Conservation (phyloP, 495 filamentous ascomycete genomes). For the Amniculicola lignicola region DNA sequence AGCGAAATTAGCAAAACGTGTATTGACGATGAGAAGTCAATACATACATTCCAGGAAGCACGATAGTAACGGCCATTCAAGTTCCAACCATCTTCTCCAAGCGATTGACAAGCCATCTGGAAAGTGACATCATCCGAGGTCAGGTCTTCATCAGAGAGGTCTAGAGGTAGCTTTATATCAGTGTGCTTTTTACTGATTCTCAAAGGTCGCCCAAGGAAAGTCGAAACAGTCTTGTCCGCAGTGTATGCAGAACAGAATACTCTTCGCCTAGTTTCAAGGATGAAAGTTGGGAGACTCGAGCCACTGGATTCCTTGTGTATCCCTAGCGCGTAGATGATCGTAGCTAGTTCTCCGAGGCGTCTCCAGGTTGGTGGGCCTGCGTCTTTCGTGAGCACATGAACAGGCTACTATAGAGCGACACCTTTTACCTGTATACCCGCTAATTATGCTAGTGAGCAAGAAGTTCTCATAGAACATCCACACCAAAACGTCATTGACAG, state of each 20-base stretch:
- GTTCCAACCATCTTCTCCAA: constrained; percentile 25
- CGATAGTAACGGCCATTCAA: not conserved
- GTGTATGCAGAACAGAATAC: constrained; percentile 10
- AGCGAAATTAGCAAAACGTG: too few species aligned
- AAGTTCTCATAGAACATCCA: constrained; percentile 24
- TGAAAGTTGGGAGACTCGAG: constrained; percentile 7
- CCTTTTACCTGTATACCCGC: constrained; percentile 15
- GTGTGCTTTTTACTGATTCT: constrained; percentile 18
- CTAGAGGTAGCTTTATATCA: constrained; percentile 20
- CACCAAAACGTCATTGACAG: constrained; percentile 19
- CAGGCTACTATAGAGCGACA: not conserved
- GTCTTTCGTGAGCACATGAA: not conserved
- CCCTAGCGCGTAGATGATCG: constrained; percentile 23
- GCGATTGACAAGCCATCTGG: not conserved
- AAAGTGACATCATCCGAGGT: not conserved
- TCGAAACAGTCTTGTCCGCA: constrained; percentile 19
- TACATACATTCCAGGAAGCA: constrained; percentile 9
- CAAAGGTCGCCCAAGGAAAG: constrained; percentile 24
- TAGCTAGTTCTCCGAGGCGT: constrained; percentile 17
- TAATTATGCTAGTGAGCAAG: not conserved
- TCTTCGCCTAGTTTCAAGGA: constrained; percentile 12
- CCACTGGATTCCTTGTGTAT: constrained; percentile 18
- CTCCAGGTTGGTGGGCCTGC: constrained; percentile 19
- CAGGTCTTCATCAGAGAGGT: constrained; percentile 19
- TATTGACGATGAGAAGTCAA: not conserved